Evolutionary conservation across 805 yeast genomes (phyloP).

Genomic region (Yarrowia hollandica): DNA sequence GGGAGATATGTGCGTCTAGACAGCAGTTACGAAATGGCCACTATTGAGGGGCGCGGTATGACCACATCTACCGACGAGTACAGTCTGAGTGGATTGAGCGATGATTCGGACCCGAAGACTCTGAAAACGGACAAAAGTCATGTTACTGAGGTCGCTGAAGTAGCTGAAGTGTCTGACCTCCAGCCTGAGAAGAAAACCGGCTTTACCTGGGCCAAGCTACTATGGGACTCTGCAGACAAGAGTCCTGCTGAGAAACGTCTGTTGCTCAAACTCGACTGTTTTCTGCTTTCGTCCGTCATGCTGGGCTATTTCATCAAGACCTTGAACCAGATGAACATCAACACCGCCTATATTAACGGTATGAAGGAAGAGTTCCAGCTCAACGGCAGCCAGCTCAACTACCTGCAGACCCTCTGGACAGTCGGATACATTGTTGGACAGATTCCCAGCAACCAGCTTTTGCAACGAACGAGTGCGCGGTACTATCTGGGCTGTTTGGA

Average conservation of each 20-base stretch:
- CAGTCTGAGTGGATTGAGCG: constrained; percentile 9
- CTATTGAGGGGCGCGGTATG: neutral
- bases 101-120: neutral
- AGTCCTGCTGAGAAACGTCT: constrained; percentile 44
- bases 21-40: constrained; percentile 8
- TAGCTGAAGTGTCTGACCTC: neutral
- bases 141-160: neutral
- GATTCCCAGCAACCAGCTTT: constrained; percentile 35
- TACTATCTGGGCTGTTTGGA: constrained; percentile 40
- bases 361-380: constrained; percentile 49
- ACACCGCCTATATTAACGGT: constrained; percentile 52
- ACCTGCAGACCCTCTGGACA: constrained; percentile 38
- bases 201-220: constrained; percentile 3
- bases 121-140: neutral
- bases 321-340: constrained; percentile 47
- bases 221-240: constrained; percentile 43
- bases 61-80: neutral
- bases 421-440: constrained; percentile 36
- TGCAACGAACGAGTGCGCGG: constrained; percentile 43
- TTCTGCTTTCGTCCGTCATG: constrained; percentile 47
- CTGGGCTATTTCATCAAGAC: constrained; percentile 51
- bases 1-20: neutral
- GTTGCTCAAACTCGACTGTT: constrained; percentile 44
- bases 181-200: neutral
- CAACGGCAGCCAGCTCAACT: constrained; percentile 49